These are phyloP conservation scores for Gaeumannomyces sp. DNA, from an alignment of 2,329 filamentous ascomycete species.

Conservation along the genomic window DNA sequence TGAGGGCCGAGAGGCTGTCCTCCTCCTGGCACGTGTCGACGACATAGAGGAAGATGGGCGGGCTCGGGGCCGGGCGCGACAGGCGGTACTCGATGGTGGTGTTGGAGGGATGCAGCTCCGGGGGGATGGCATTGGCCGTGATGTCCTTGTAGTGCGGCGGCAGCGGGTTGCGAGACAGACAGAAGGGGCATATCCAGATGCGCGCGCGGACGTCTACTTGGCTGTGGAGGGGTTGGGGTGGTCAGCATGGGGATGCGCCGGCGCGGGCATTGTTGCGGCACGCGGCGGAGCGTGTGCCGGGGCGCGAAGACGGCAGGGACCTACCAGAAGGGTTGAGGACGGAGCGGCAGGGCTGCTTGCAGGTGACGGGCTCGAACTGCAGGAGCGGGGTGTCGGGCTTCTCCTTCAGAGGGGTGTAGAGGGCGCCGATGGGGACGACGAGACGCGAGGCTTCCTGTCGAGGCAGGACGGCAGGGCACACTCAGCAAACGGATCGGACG, in stretches of 20 bases:
- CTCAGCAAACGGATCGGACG: constrained; percentile 17
- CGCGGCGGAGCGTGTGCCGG: neutral
- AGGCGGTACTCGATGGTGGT: constrained; percentile 88
- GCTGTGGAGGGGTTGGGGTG: constrained; percentile 34
- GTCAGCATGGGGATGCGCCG: constrained; percentile 15
- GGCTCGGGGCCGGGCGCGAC: constrained; percentile 73
- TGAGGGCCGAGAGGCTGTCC: constrained; percentile 74
- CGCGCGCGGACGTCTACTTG: constrained; percentile 79
- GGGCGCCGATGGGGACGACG: constrained; percentile 90
- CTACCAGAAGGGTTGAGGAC: constrained; percentile 95
- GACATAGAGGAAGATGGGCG: constrained; percentile 81
- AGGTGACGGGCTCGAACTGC: constrained; percentile 93
- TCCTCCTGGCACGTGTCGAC: constrained; percentile 87
- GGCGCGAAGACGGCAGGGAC: constrained; percentile 20
- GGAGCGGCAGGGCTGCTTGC: constrained; percentile 91
- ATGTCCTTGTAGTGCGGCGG: constrained; percentile 89
- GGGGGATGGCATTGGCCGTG: constrained; percentile 72
- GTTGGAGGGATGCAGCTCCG: constrained; percentile 73
- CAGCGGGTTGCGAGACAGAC: constrained; percentile 73
- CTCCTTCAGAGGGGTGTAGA: constrained; percentile 95
- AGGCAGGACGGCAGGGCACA: constrained; percentile 2
- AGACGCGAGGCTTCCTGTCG: constrained; percentile 82
- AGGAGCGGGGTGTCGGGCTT: constrained; percentile 83
- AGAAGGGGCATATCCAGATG: constrained; percentile 87
- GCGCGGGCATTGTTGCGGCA: neutral